Conservation (phyloP, 2,329 filamentous ascomycete genomes). For the Sporothrix brasiliensis region DNA sequence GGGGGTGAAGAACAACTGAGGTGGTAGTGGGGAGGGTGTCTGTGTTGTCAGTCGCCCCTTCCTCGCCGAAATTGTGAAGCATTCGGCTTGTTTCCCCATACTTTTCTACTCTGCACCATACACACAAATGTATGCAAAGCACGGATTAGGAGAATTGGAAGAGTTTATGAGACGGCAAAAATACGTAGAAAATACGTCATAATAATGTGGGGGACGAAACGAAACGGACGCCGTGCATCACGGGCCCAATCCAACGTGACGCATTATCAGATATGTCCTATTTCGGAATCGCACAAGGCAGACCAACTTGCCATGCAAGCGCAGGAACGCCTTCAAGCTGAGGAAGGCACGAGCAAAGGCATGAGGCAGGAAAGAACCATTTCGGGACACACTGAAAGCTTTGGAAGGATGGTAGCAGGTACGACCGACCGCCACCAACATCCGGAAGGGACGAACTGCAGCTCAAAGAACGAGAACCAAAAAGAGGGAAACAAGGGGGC, state of each 20-base stretch:
- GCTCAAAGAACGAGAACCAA: neutral
- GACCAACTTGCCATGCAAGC: conserved; percentile 22
- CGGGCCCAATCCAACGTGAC: neutral
- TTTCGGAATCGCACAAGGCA: conserved; percentile 13
- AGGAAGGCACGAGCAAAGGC: neutral
- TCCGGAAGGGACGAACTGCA: conserved; percentile 7
- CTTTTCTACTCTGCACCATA: neutral
- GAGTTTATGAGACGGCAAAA: no score
- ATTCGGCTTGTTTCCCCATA: neutral
- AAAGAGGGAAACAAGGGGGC: conserved; percentile 14
- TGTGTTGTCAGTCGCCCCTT: neutral
- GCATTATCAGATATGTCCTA: neutral
- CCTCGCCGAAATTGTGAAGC: neutral
- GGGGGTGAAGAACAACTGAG: neutral
- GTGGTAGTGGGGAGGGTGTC: neutral
- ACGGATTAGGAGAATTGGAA: conserved; percentile 11
- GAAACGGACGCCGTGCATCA: neutral
- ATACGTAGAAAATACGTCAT: conserved; percentile 12
- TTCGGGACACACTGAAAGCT: neutral
- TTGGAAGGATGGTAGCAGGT: neutral
- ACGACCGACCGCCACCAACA: neutral
- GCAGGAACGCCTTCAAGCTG: conserved; percentile 21
- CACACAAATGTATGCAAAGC: neutral
- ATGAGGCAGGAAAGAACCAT: conserved; percentile 8
- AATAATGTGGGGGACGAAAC: neutral